These are phyloP conservation scores for Rhynchosporium graminicola DNA, from an alignment of 2,329 filamentous ascomycete genomes.

Conservation along the genomic window DNA sequence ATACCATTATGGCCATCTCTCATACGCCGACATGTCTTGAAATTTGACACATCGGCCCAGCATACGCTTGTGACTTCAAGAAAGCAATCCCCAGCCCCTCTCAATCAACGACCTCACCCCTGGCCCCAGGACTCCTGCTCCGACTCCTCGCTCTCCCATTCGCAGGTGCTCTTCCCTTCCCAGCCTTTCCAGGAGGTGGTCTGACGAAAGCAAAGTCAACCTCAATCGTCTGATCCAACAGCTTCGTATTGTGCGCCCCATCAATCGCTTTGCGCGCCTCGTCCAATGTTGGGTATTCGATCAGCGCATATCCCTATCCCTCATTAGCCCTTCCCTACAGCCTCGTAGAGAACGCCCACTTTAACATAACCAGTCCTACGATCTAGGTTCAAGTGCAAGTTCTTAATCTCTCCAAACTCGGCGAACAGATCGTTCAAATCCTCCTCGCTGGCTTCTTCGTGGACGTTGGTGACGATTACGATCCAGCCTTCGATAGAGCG, in stretches of 20 bases:
- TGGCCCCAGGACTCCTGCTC: slow-evolving; percentile 39
- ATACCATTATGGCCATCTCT: slow-evolving; percentile 28
- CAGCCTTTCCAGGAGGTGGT: slow-evolving; percentile 66
- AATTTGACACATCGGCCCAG: slow-evolving; percentile 32
- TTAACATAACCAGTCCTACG: slow-evolving; percentile 84
- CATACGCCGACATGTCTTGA: slow-evolving; percentile 33
- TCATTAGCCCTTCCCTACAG: slow-evolving; percentile 4
- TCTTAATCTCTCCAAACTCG: slow-evolving; percentile 86
- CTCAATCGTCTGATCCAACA: slow-evolving; percentile 77
- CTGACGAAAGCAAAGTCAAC: slow-evolving; percentile 87
- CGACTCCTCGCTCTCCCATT: slow-evolving; percentile 40
- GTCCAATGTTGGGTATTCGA: slow-evolving; percentile 77
- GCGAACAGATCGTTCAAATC: slow-evolving; percentile 79
- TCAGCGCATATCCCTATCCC: slow-evolving; percentile 75
- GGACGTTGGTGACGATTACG: slow-evolving; percentile 81
- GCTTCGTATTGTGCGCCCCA: slow-evolving; percentile 72
- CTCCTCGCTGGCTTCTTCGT: slow-evolving; percentile 85
- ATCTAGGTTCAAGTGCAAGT: slow-evolving; percentile 81
- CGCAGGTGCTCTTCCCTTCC: slow-evolving; percentile 39
- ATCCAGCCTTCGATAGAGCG: slow-evolving; percentile 91
- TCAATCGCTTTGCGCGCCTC: slow-evolving; percentile 83
- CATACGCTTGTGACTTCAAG: slow-evolving; percentile 6
- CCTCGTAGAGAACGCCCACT: slow-evolving; percentile 50
- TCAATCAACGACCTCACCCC: slow-evolving; percentile 35
- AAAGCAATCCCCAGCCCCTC: not conserved